Evolutionary conservation across 768 basidiomycete species (phyloP).

Genomic region (Candolleomyces efflorescens): DNA sequence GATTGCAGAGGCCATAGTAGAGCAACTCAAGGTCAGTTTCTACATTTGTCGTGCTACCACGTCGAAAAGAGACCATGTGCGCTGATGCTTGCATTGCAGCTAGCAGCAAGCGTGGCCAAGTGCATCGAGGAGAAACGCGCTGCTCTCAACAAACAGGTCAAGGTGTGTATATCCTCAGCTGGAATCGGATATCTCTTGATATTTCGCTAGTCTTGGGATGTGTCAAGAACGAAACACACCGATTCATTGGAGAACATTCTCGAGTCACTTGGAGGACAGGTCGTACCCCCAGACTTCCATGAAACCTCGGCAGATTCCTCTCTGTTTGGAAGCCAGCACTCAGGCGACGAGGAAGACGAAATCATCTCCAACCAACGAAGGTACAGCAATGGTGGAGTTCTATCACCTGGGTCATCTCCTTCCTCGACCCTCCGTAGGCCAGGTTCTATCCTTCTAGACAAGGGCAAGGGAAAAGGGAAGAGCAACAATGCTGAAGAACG

Average conservation of each 20-base stretch:
- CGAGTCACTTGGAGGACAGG: conserved; percentile 66
- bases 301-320: conserved; percentile 63
- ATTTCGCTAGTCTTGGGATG: conserved; percentile 64
- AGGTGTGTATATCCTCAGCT: conserved; percentile 35
- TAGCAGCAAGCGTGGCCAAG: conserved; percentile 71
- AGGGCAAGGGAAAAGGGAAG: conserved; percentile 14
- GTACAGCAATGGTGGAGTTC: conserved; percentile 11
- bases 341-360: conserved; percentile 34
- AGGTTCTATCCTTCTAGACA: conserved; percentile 10
- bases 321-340: conserved; percentile 75
- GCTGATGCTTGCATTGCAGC: conserved; percentile 29
- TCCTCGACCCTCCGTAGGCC: conserved; percentile 26
- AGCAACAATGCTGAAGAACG: not conserved
- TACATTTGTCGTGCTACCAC: not conserved
- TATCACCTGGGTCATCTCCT: conserved; percentile 24
- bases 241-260: conserved; percentile 64
- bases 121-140: conserved; percentile 69
- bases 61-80: not conserved
- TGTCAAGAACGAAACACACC: conserved; percentile 51
- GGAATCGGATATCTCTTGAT: not conserved
- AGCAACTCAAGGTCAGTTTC: conserved; percentile 63
- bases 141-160: conserved; percentile 54
- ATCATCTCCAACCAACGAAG: not conserved
- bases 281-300: conserved; percentile 78
- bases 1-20: conserved; percentile 68